phyloP scores from a whole-genome alignment of 164 flowering plant genomes.

The Paratinospora sagittata region DNA sequence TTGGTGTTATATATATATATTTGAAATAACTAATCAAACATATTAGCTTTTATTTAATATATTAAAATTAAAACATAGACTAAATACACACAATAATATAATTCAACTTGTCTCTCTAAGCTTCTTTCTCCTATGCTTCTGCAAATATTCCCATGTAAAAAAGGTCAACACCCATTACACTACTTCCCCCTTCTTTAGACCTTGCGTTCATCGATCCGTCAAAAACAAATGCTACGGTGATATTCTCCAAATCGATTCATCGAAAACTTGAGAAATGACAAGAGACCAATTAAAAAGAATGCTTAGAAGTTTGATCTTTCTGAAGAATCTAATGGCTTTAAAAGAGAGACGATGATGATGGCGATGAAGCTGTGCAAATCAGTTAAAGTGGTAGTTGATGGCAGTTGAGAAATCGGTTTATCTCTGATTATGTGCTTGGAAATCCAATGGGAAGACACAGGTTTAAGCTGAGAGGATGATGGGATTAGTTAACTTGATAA shows the following conservation, averaged over 20 bases:
- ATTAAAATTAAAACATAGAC: conserved; percentile 8
- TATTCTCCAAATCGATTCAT: not conserved
- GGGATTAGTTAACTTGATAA: conserved; percentile 27
- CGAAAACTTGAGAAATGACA: not conserved
- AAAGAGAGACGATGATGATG: not conserved
- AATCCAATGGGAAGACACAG: conserved; percentile 28
- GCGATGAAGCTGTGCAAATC: not conserved
- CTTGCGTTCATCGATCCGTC: not conserved
- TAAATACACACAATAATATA: conserved; percentile 7
- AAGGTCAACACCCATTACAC: conserved; percentile 36
- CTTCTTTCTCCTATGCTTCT: conserved; percentile 22
- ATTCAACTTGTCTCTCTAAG: conserved; percentile 14
- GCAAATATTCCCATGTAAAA: conserved; percentile 28
- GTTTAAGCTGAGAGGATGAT: conserved; percentile 36
- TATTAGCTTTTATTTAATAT: not conserved
- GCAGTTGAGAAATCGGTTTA: not conserved
- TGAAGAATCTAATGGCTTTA: not conserved
- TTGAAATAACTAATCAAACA: conserved; percentile 16
- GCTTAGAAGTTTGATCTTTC: not conserved
- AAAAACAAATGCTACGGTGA: not conserved
- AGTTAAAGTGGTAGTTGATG: conserved; percentile 5
- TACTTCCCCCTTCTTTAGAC: not conserved
- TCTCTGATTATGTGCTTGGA: conserved; percentile 11
- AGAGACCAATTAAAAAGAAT: not conserved
- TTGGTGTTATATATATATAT: not conserved